phyloP scores from a whole-genome alignment of 139 green algal species.

The Chlamydomonas applanata region DNA sequence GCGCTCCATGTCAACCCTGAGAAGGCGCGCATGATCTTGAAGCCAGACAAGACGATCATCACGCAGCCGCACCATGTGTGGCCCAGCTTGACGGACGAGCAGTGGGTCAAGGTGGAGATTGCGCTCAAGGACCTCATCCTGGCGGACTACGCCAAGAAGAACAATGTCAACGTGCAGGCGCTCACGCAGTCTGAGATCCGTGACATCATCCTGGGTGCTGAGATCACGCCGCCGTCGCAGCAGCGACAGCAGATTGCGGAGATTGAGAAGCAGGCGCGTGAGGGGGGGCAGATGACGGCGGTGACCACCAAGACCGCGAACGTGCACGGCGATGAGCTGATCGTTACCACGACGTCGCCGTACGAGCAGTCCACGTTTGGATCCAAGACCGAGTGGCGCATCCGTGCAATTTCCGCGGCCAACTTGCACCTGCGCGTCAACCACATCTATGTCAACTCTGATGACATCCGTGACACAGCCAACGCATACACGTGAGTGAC shows the following conservation, averaged over 20 bases:
- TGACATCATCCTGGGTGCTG: conserved; percentile 99
- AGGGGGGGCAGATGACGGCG: conserved; percentile 85
- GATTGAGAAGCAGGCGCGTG: conserved; percentile 95
- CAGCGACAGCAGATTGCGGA: conserved; percentile 99
- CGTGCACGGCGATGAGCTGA: conserved; percentile 95
- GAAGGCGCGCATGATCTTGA: conserved; percentile 97
- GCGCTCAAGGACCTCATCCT: conserved; percentile 98
- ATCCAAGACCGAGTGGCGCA: conserved; percentile 97
- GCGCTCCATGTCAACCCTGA: conserved; percentile 98
- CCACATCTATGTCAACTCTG: conserved; percentile 99
- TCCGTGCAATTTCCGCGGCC: conserved; percentile 92
- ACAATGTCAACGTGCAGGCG: conserved; percentile 94
- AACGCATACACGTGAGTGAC: conserved; percentile 79
- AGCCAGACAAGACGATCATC: conserved; percentile 92
- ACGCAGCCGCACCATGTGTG: conserved; percentile 99
- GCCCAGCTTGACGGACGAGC: conserved; percentile 95
- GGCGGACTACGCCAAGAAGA: conserved; percentile 99
- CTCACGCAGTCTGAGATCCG: conserved; percentile 93
- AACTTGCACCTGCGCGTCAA: conserved; percentile 99
- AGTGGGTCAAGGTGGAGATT: conserved; percentile 99
- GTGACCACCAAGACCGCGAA: conserved; percentile 95
- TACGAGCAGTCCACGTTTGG: conserved; percentile 95
- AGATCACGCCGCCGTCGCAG: conserved; percentile 94
- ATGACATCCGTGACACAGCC: conserved; percentile 85
- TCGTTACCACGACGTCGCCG: conserved; percentile 95